Evolutionary conservation across 1,284 basidiomycete species (phyloP).

Genomic region (Golubevia pallescens): DNA sequence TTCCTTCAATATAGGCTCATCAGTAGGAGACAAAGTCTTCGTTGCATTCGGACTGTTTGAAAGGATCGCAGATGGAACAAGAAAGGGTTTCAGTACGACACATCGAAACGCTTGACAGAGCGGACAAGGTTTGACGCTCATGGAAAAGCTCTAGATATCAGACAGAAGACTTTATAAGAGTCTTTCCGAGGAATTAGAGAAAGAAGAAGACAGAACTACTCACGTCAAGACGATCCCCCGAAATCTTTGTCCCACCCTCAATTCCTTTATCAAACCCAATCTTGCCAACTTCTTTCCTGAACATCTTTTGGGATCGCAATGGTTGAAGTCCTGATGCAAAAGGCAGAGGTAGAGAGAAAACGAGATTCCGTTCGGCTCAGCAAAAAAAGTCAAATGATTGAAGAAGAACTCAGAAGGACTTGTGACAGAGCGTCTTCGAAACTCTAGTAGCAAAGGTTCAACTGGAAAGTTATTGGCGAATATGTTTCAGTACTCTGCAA

Average conservation of each 20-base stretch:
- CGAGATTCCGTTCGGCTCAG: no score
- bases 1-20: conserved; percentile 78
- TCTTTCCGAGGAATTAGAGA: no score
- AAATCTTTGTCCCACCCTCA: conserved; percentile 85
- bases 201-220: no score
- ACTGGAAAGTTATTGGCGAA: no score
- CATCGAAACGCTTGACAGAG: no score
- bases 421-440: not conserved
- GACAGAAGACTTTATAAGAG: no score
- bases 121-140: no score
- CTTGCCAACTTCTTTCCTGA: conserved; percentile 92
- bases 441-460: not conserved
- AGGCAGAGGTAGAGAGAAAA: no score
- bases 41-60: conserved; percentile 81
- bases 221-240: conserved; percentile 91
- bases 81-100: no score
- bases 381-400: no score
- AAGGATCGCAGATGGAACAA: not conserved
- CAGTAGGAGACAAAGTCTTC: conserved; percentile 79
- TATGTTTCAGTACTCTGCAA: not conserved
- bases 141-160: no score
- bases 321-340: conserved; percentile 96
- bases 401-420: not conserved
- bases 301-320: conserved; percentile 92
- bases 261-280: conserved; percentile 81